These are phyloP conservation scores for Ascochyta koolunga DNA, from an alignment of 2,329 filamentous ascomycete genomes.

Conservation along the genomic window DNA sequence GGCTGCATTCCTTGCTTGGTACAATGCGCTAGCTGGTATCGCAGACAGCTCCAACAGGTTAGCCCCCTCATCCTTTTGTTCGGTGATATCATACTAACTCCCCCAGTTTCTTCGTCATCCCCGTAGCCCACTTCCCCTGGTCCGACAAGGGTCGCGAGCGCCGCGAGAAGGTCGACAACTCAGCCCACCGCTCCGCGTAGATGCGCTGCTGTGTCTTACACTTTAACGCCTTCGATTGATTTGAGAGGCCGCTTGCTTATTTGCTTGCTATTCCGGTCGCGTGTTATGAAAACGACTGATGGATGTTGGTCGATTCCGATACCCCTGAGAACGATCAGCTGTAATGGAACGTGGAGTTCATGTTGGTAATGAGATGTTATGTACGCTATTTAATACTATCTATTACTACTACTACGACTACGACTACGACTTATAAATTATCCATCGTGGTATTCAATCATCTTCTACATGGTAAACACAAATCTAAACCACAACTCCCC, in stretches of 20 bases:
- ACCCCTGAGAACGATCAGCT: conserved; percentile 9
- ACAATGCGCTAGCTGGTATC: conserved; percentile 61
- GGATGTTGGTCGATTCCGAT: conserved; percentile 8
- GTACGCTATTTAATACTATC: conserved; percentile 11
- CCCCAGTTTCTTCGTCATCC: conserved; percentile 86
- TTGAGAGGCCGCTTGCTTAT: conserved; percentile 1
- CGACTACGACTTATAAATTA: too few relatives aligned
- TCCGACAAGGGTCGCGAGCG: conserved; percentile 58
- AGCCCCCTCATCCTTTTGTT: conserved; percentile 11
- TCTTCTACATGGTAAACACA: too few relatives aligned
- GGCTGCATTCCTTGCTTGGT: conserved; percentile 61
- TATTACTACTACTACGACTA: too few relatives aligned
- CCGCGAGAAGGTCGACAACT: conserved; percentile 51
- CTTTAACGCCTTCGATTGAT: conserved; percentile 6
- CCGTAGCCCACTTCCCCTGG: conserved; percentile 95
- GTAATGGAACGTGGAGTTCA: conserved; percentile 1
- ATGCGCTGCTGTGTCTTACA: not conserved
- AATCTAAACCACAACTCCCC: too few relatives aligned
- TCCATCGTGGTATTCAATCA: too few relatives aligned
- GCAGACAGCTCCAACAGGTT: conserved; percentile 60
- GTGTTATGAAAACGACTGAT: conserved; percentile 3
- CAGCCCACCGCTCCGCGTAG: conserved; percentile 20
- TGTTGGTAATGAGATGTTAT: not conserved
- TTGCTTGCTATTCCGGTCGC: too few relatives aligned
- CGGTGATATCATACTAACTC: conserved; percentile 6